Conservation (phyloP, 2,329 filamentous ascomycete genomes). For the Lasiodiplodia sp. region DNA sequence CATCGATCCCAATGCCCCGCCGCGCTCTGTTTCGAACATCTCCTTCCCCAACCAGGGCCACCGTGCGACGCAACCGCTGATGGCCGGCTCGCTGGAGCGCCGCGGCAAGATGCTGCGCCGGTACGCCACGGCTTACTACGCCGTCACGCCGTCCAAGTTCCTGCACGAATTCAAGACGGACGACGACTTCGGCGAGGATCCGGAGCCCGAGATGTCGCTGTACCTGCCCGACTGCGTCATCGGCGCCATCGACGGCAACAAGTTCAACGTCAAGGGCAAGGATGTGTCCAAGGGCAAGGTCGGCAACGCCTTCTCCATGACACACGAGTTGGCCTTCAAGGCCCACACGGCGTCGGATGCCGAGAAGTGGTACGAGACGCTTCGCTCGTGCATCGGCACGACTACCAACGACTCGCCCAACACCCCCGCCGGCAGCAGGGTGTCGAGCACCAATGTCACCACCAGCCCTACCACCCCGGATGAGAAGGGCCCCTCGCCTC, state of each 20-base stretch:
- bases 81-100: constrained; percentile 87
- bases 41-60: constrained; percentile 91
- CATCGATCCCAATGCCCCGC: constrained; percentile 77
- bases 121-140: constrained; percentile 85
- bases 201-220: constrained; percentile 83
- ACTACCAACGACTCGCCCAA: constrained; percentile 51
- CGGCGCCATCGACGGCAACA: constrained; percentile 74
- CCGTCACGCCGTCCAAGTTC: constrained; percentile 85
- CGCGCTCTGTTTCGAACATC: constrained; percentile 76
- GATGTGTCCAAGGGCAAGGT: constrained; percentile 80
- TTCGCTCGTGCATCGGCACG: constrained; percentile 66
- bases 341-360: constrained; percentile 82
- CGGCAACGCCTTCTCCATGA: constrained; percentile 80
- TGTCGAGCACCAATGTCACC: constrained; percentile 38
- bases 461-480: constrained; percentile 28
- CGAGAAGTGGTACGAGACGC: constrained; percentile 82
- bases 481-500: constrained; percentile 35
- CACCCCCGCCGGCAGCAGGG: constrained; percentile 45
- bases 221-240: constrained; percentile 91
- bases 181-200: constrained; percentile 76
- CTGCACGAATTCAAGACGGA: constrained; percentile 97
- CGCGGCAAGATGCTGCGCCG: constrained; percentile 88
- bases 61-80: constrained; percentile 76
- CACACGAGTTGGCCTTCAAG: constrained; percentile 85
- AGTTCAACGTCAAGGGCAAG: constrained; percentile 96